Base-by-base conservation (phyloP, 176 grass and related monocot genomes). In the Bromus sterilis region DNA sequence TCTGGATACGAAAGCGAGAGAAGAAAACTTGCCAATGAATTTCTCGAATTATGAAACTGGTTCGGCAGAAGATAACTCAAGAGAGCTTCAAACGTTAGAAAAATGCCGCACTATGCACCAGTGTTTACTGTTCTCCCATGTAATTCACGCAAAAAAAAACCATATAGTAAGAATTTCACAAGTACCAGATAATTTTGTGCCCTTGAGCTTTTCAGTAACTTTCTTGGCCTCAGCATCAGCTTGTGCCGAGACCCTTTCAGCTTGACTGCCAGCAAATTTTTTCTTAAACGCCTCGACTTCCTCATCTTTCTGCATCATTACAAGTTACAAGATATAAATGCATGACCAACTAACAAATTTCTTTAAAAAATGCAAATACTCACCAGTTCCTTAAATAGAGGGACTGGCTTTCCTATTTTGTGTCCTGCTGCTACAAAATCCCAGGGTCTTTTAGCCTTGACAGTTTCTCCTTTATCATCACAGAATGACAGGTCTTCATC, bases 381-480 rank as follows among this genome's bases (percentile, higher is more conserved):
- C 74, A 95, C 96, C 89, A 98, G 60, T 78, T 98, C 90, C 82
- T 95, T 98, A 71, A 98, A 98, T 11, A 98, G 80, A 83, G 96
- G 96, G 25, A 75, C 85, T 82, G 96, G 93, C 71, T 78, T 87
- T 35, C 93, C 89, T 69, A 98, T 98, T 85, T 73, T 91, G 73
- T 98, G 93, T 11, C 93, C 96, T 66, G 91, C 68, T 83, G 84
- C 67, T 80, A 98, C 63, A 78, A 93, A 91, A 41, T 91, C 84
- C 96, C 96, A 98, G 78, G 93, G 93, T 44, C 39, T 90, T 80
- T 91, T 93, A 53, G 89, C 90, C 62, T 91, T 95, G 7, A 71
- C 66, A 29, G 53, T 82, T 66, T 95, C 79, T 80, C 86, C 90
- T 81, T 94, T 94, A 63, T 98, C 91, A 26, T 98, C 91, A 93